Evolutionary conservation across 2,329 filamentous ascomycete genomes (phyloP).

Genomic region (Aspergillus melleus): DNA sequence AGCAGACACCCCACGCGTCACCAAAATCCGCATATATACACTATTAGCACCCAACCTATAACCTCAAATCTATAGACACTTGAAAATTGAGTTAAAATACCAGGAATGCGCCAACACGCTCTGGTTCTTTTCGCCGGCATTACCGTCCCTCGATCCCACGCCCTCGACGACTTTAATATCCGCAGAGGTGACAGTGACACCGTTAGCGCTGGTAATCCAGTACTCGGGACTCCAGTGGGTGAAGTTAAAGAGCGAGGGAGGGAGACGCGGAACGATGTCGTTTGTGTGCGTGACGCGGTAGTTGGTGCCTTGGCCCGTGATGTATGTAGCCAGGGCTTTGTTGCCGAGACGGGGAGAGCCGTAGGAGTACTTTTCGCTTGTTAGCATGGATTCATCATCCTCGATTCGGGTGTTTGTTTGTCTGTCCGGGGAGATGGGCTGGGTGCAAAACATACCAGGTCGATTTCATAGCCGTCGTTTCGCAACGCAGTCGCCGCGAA

Average conservation of each 20-base stretch:
- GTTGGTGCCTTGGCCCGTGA: slow-evolving; percentile 37
- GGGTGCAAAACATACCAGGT: slow-evolving; percentile 40
- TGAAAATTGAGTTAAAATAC: slow-evolving; percentile 33
- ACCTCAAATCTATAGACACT: slow-evolving; percentile 14
- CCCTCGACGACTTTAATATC: slow-evolving; percentile 36
- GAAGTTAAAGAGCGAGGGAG: slow-evolving; percentile 33
- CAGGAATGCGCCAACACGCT: slow-evolving; percentile 35
- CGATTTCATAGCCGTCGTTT: slow-evolving; percentile 39
- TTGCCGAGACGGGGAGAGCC: slow-evolving; percentile 47
- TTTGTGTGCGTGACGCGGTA: slow-evolving; percentile 41
- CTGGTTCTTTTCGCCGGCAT: slow-evolving; percentile 28
- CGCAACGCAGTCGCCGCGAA: slow-evolving; percentile 49
- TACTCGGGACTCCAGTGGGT: slow-evolving; percentile 42
- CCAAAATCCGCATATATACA: not conserved
- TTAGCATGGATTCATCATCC: not conserved
- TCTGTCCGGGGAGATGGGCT: too few relatives aligned
- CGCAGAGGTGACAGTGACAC: slow-evolving; percentile 28
- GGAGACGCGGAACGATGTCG: slow-evolving; percentile 42
- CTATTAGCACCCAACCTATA: not conserved
- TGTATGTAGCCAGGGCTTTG: slow-evolving; percentile 36
- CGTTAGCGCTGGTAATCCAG: slow-evolving; percentile 38
- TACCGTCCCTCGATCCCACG: slow-evolving; percentile 33
- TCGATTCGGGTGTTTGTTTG: too few relatives aligned
- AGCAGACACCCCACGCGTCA: not conserved
- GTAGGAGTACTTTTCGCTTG: slow-evolving; percentile 38